phyloP scores from a whole-genome alignment of 805 yeast genomes.

The Kuraishia hungarica region DNA sequence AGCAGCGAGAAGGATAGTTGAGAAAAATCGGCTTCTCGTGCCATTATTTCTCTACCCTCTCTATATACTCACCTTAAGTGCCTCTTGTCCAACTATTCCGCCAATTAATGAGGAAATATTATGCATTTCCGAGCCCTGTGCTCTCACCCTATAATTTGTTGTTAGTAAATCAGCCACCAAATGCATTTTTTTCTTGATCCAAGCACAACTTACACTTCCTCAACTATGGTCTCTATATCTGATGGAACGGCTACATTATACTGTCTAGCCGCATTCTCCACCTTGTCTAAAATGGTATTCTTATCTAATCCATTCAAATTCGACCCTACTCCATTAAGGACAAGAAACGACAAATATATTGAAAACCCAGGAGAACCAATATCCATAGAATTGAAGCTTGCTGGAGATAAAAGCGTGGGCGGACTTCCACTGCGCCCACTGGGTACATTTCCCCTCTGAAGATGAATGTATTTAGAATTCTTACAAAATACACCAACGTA shows the following conservation, averaged over 20 bases:
- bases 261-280: not conserved
- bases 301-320: not conserved
- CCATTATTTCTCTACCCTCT: not conserved
- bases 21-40: not conserved
- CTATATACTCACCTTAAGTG: slow-evolving; percentile 40
- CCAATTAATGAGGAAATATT: slow-evolving; percentile 68
- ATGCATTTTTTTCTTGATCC: no score
- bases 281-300: not conserved
- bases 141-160: slow-evolving; percentile 11
- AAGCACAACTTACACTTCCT: not conserved
- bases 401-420: not conserved
- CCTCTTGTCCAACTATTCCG: slow-evolving; percentile 83
- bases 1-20: no score
- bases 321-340: not conserved
- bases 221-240: not conserved
- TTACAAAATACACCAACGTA: slow-evolving; percentile 47
- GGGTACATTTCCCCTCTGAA: slow-evolving; percentile 31
- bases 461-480: slow-evolving; percentile 45
- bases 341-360: not conserved
- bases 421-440: not conserved
- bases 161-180: not conserved
- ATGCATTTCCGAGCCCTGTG: slow-evolving; percentile 37
- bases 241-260: not conserved
- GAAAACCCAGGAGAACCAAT: not conserved
- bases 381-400: not conserved